phyloP scores from a whole-genome alignment of 1,284 basidiomycete species.

The Phaffia rhodozyma region DNA sequence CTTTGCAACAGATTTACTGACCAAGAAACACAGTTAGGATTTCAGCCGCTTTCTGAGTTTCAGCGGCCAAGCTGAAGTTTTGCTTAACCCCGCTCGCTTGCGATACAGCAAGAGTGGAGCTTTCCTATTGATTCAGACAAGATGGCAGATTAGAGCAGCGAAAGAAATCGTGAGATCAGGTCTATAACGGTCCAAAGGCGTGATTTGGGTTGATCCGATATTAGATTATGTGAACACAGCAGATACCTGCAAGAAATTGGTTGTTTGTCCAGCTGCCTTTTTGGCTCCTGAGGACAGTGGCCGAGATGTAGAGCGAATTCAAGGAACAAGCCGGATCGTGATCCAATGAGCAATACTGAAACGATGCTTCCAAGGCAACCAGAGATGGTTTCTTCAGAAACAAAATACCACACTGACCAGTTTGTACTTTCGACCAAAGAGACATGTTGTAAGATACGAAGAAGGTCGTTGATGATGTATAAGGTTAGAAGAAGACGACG shows the following conservation, averaged over 20 bases:
- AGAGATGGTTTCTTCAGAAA: neutral
- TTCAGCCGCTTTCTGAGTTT: slow-evolving; percentile 81
- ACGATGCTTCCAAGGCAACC: neutral
- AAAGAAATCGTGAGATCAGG: neutral
- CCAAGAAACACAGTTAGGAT: slow-evolving; percentile 81
- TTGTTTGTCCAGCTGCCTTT: slow-evolving; percentile 10
- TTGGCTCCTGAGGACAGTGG: slow-evolving; percentile 1
- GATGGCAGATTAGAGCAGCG: neutral
- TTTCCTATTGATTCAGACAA: neutral
- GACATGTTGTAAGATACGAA: neutral
- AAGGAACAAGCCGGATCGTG: neutral
- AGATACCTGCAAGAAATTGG: slow-evolving; percentile 7
- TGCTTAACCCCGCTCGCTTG: slow-evolving; percentile 48
- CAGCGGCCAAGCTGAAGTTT: slow-evolving; percentile 71
- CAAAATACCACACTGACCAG: neutral
- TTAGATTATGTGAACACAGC: neutral
- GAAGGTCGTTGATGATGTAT: neutral
- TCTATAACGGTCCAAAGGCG: neutral
- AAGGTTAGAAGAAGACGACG: no score
- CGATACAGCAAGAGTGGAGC: neutral
- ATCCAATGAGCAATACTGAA: neutral
- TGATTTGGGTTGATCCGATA: neutral
- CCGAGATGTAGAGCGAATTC: neutral
- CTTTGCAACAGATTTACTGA: slow-evolving; percentile 34
- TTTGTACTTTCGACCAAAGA: slow-evolving; percentile 15